These are phyloP conservation scores for Fusarium penzigii DNA, from an alignment of 2,329 filamentous ascomycete genomes.

Conservation along the genomic window DNA sequence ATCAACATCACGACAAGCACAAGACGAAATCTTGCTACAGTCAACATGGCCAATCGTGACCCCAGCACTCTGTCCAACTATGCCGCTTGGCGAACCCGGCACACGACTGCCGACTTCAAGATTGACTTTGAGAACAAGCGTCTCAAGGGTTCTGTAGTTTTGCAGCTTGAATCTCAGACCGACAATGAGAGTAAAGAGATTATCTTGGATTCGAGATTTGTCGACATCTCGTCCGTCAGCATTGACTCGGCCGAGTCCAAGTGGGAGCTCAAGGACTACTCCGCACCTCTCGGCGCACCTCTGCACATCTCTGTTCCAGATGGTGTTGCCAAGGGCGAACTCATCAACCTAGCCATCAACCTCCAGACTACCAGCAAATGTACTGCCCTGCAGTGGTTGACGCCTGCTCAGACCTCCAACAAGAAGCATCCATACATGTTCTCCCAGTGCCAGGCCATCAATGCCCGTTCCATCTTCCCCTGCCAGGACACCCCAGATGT, in stretches of 20 bases:
- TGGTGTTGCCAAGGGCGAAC: slow-evolving; percentile 53
- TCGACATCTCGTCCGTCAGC: slow-evolving; percentile 72
- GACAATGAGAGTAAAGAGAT: slow-evolving; percentile 74
- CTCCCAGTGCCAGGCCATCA: slow-evolving; percentile 96
- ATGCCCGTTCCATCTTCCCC: slow-evolving; percentile 89
- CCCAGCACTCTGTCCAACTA: slow-evolving; percentile 94
- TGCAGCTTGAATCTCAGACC: slow-evolving; percentile 77
- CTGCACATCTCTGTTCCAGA: slow-evolving; percentile 64
- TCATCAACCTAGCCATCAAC: slow-evolving; percentile 61
- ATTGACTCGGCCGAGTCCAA: slow-evolving; percentile 63
- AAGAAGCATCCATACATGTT: slow-evolving; percentile 98
- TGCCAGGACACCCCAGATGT: slow-evolving; percentile 98
- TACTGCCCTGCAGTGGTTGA: slow-evolving; percentile 94
- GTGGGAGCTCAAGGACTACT: slow-evolving; percentile 70
- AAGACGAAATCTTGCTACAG: slow-evolving; percentile 32
- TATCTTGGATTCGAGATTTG: slow-evolving; percentile 82
- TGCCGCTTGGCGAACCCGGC: slow-evolving; percentile 79
- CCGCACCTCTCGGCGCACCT: slow-evolving; percentile 74
- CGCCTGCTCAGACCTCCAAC: slow-evolving; percentile 89
- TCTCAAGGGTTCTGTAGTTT: slow-evolving; percentile 73
- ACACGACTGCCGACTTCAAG: slow-evolving; percentile 78
- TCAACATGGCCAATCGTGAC: slow-evolving; percentile 57
- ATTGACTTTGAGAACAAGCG: slow-evolving; percentile 82
- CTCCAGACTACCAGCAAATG: slow-evolving; percentile 84
- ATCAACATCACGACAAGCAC: slow-evolving; percentile 25